Conservation (phyloP, 23 red algal genomes). For the Gracilaria gracilis region DNA sequence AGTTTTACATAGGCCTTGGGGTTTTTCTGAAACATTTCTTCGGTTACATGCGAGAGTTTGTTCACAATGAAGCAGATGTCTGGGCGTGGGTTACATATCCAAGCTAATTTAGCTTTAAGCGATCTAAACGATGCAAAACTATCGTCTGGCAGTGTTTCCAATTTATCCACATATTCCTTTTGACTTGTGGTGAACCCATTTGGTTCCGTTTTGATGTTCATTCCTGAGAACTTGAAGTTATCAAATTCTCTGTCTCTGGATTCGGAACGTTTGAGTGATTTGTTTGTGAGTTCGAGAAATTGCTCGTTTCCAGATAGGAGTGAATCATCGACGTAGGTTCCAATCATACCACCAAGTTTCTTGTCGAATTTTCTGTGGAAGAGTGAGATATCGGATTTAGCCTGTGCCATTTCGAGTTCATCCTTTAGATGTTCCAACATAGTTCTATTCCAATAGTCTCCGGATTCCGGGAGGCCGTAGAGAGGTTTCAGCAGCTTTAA, state of each 20-base stretch:
- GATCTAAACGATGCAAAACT: not conserved
- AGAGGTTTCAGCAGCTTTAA: not conserved
- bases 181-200: not conserved
- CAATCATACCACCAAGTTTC: not conserved
- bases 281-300: not conserved
- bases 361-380: not conserved
- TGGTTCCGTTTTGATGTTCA: not conserved
- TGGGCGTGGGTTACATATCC: not conserved
- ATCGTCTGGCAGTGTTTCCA: not conserved
- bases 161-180: not conserved
- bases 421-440: not conserved
- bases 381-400: not conserved
- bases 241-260: not conserved
- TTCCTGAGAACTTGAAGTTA: conserved; percentile 11
- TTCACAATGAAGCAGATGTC: not conserved
- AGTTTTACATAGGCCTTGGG: not conserved
- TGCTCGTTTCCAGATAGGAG: not conserved
- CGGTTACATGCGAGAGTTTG: not conserved
- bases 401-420: not conserved
- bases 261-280: not conserved
- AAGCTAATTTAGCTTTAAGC: not conserved
- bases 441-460: not conserved
- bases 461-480: not conserved
- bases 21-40: not conserved
- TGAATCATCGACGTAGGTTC: conserved; percentile 13